Base-by-base conservation (phyloP, 176 grass and related monocot genomes). In the Dendrocalamus sinicus region DNA sequence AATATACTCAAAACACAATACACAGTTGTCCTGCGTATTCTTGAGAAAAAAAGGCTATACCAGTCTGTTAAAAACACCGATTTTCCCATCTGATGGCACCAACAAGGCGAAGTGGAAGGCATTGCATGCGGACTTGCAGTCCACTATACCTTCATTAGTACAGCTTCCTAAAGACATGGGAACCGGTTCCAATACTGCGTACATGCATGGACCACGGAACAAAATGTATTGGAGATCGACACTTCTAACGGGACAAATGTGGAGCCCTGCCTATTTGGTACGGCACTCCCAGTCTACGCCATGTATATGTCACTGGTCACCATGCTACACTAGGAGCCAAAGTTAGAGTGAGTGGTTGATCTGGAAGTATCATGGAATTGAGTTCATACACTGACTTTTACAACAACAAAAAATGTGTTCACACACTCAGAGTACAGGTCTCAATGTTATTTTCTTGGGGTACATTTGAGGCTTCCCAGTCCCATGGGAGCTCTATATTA, bases 381-480 rank as follows among this genome's bases (percentile, higher is more conserved):
- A 81, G 65, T 55, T 57, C 48, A 43, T 70, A 81, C 79, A 53
- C 9, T 6, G 53, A 46, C 67, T 60, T 46, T 45, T 82, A 22
- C n/a, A 26, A 20, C 14, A 26, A 37, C 19, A 24, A 1, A 37
- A 37, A 3, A 7, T 70, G 22, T 26, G 35, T 81, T 81, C 79
- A 81, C 66, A 81, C 30, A 1, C 20, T 5, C 12, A 23, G 20
- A n/a, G 45, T 47, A 17, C 22, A 60, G 15, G 16, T 69, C 24
- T 75, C 52, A 30, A 55, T 4, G 70, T 48, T 26, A 72, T 22
- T 10, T 41, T n/a, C 39, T 9, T 44, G 35, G 0, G 59, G 10
- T 26, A 28, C n/a, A 63, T 63, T 63, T 13, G 59, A 12, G 4
- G 4, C 11, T 1, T n/a, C 22, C 57, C 8, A 23, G 57, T 60